Percentiles rank a stretch among this genome's conserved stretches.
phyloP scores from a whole-genome alignment of 495 filamentous ascomycete species.

The Talaromyces liani region DNA sequence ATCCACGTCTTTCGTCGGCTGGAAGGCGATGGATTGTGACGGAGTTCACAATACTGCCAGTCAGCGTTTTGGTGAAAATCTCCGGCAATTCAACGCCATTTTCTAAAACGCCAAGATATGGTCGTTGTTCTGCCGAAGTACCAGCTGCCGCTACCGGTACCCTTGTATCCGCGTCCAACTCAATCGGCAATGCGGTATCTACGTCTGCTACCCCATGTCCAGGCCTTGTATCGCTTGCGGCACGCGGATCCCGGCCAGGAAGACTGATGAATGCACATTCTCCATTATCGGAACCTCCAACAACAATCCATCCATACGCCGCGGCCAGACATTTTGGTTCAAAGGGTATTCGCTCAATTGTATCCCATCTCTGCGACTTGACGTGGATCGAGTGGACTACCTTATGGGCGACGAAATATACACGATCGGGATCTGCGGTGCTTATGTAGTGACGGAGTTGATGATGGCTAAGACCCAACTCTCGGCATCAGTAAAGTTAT shows the following conservation, averaged over 20 bases:
- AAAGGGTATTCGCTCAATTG: conserved; percentile 73
- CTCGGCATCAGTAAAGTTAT: neutral
- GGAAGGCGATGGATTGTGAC: conserved; percentile 59
- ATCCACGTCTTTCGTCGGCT: conserved; percentile 31
- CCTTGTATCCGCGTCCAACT: conserved; percentile 37
- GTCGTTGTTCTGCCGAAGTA: conserved; percentile 17
- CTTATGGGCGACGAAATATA: conserved; percentile 74
- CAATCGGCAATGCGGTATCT: conserved; percentile 54
- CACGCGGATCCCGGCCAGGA: conserved; percentile 25
- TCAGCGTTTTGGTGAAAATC: conserved; percentile 44
- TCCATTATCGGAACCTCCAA: conserved; percentile 73
- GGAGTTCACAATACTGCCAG: conserved; percentile 60
- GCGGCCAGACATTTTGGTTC: conserved; percentile 77
- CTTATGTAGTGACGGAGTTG: conserved; percentile 90
- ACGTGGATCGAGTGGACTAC: conserved; percentile 70
- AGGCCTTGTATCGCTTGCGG: conserved; percentile 24
- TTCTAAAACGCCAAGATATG: conserved; percentile 18
- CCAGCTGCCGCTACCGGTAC: conserved; percentile 17
- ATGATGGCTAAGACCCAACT: conserved; percentile 58
- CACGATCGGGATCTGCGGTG: conserved; percentile 60
- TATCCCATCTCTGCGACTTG: conserved; percentile 61
- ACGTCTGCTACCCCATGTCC: conserved; percentile 42
- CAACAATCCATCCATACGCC: conserved; percentile 79
- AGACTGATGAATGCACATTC: conserved; percentile 75
- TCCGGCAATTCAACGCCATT: conserved; percentile 32